phyloP scores from a whole-genome alignment of 225 moss, liverwort and hornwort species.

The Physcomitrium patens region DNA sequence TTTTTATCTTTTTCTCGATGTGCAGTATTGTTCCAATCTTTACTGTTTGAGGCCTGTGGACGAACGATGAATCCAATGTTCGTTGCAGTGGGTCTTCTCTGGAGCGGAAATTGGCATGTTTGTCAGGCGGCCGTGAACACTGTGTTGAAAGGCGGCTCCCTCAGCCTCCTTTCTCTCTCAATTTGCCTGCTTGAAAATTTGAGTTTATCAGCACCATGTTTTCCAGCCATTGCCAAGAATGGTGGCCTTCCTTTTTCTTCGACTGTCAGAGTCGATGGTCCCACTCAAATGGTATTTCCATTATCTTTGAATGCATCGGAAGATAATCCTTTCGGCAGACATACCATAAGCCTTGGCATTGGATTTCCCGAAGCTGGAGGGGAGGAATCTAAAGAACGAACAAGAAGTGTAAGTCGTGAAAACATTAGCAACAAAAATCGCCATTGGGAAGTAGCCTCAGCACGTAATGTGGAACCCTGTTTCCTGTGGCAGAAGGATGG shows the following conservation, averaged over 20 bases:
- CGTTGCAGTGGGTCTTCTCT: constrained; percentile 69
- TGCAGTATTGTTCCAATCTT: constrained; percentile 77
- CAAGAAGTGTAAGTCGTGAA: constrained; percentile 1
- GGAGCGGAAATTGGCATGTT: constrained; percentile 62
- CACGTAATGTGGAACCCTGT: constrained; percentile 17
- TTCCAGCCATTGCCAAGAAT: constrained; percentile 24
- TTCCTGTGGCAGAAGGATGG: constrained; percentile 26
- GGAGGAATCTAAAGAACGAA: constrained; percentile 26
- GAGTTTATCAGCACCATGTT: constrained; percentile 28
- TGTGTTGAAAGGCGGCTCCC: constrained; percentile 61
- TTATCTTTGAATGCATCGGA: constrained; percentile 26
- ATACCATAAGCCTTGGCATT: constrained; percentile 20
- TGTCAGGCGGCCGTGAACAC: constrained; percentile 77
- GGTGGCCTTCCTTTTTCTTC: constrained; percentile 19
- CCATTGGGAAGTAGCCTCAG: constrained; percentile 24
- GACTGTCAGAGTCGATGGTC: constrained; percentile 33
- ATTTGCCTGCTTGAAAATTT: constrained; percentile 38
- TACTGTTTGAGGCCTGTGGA: constrained; percentile 78
- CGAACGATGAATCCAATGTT: constrained; percentile 78
- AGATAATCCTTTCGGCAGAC: constrained; percentile 19
- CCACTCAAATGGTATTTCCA: constrained; percentile 26
- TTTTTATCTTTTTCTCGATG: constrained; percentile 21
- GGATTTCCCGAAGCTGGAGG: constrained; percentile 28
- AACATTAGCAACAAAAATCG: constrained; percentile 11
- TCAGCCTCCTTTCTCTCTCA: constrained; percentile 40